Evolutionary conservation across 352 stramenopile species (phyloP), one percentile per base, ranked within the genome.

Genomic region (Phytophthora pseudosyringae): DNA sequence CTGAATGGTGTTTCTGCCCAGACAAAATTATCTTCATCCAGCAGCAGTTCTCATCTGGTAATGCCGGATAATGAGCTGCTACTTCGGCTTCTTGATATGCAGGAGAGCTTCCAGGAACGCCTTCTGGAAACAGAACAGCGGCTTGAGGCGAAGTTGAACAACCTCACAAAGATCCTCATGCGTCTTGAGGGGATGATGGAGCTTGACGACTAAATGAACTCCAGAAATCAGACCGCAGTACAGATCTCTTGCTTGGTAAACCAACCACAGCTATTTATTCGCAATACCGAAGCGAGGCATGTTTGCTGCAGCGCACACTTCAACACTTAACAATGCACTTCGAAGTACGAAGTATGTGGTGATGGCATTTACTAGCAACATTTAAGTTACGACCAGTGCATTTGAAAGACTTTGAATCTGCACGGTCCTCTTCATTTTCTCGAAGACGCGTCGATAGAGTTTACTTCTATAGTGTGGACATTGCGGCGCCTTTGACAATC

Each of bases 131-230:
- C 81, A 1, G 84, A 93, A 56, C 69, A 82, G 31, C 76, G 82
- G 5, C 67, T 91, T n/a, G 84, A 93, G 44, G 62, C 74, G 3
- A 91, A 91, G 57, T 51, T 93, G 4, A 73, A 87, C 55, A 78
- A 84, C 45, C 59, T 93, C 12, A 86, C 76, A 40, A 91, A 90
- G 63, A 86, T 90, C 41, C 59, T 93, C 29, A 64, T 88, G 38
- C 76, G 80, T 10, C 67, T 93, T 2, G 82, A 93, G 57, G 59
- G 65, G 0, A 69, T 85, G 57, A 82, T 91, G 44, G 76, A 91
- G 49, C 50, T 78, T 11, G 67, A 83, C n/a, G 71, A 85, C 21
- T 86, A 68, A 39, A 54, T n/a, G 36, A 26, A 7, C 9, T 21
- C 13, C 8, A 59, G 36, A 46, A 21, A 31, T 39, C 9, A n/a